A percentile compares a stretch with the other conserved stretches of the same genome.
Evolutionary conservation across 768 basidiomycete genomes (phyloP).

Genomic region (Crepidotus variabilis): DNA sequence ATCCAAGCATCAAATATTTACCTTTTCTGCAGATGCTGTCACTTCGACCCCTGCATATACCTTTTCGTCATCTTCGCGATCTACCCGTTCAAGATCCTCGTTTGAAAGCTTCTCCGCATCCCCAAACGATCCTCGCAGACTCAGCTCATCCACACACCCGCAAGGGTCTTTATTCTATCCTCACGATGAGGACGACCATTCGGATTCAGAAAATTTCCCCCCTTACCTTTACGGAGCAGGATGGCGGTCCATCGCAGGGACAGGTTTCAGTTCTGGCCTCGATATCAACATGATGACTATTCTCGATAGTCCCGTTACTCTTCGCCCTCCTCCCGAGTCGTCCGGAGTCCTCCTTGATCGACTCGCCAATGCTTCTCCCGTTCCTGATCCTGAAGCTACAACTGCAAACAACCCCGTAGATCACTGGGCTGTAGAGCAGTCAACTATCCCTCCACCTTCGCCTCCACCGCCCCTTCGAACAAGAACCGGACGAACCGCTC

Average conservation of each 20-base stretch:
- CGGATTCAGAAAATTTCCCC: conserved; percentile 1
- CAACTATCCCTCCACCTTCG: background rate
- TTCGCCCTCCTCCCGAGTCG: background rate
- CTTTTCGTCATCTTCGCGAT: conserved; percentile 22
- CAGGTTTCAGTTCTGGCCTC: conserved; percentile 4
- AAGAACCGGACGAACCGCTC: background rate
- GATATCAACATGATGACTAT: conserved; percentile 1
- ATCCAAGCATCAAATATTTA: conserved; percentile 30
- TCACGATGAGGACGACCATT: conserved; percentile 5
- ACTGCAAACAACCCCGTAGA: conserved; percentile 2
- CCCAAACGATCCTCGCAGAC: conserved; percentile 1
- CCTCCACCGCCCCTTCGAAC: background rate
- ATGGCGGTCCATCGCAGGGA: background rate
- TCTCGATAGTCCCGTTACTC: background rate
- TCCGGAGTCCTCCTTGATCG: conserved; percentile 13
- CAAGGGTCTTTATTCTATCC: conserved; percentile 2
- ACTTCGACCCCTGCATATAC: conserved; percentile 29
- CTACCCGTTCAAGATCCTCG: conserved; percentile 12
- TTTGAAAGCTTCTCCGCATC: conserved; percentile 26
- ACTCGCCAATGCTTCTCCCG: conserved; percentile 11
- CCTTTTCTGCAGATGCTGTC: conserved; percentile 46
- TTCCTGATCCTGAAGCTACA: conserved; percentile 2
- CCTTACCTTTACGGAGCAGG: background rate
- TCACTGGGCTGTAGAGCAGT: background rate
- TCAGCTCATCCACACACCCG: background rate